These are phyloP conservation scores for Linnemannia elongata DNA, from an alignment of 192 early-diverging fungal species.

Conservation along the genomic window DNA sequence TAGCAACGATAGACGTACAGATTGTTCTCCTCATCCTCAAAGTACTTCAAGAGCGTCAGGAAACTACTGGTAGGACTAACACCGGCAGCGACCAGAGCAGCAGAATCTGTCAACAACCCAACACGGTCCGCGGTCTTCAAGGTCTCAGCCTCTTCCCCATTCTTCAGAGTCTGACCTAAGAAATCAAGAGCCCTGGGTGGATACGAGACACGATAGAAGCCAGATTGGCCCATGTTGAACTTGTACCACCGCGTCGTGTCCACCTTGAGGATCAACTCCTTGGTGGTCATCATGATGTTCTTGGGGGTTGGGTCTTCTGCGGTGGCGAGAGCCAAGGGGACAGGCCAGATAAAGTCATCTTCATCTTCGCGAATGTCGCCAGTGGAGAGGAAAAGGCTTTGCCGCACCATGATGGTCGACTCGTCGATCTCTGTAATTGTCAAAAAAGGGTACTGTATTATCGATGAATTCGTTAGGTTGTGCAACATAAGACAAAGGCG, in stretches of 20 bases:
- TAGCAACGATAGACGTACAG: conserved; percentile 60
- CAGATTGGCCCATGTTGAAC: conserved; percentile 85
- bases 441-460: conserved; percentile 33
- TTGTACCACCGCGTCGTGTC: conserved; percentile 80
- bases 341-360: conserved; percentile 85
- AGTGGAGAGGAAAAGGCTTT: conserved; percentile 87
- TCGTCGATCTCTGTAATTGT: conserved; percentile 45
- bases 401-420: conserved; percentile 65
- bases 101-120: conserved; percentile 87
- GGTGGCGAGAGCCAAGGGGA: conserved; percentile 63
- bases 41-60: conserved; percentile 80
- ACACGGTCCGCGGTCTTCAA: conserved; percentile 72
- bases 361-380: conserved; percentile 87
- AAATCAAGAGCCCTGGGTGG: conserved; percentile 63
- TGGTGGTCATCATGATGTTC: conserved; percentile 64
- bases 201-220: conserved; percentile 91
- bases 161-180: conserved; percentile 67
- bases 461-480: background rate
- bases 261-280: conserved; percentile 62
- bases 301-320: conserved; percentile 64
- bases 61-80: conserved; percentile 78
- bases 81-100: conserved; percentile 83
- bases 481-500: background rate
- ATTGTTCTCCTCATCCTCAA: conserved; percentile 84
- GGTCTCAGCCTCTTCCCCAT: conserved; percentile 66